Evolutionary conservation across 1,284 basidiomycete species (phyloP), one percentile per base, ranked within the genome.

Genomic region (Cryptococcus floricola): DNA sequence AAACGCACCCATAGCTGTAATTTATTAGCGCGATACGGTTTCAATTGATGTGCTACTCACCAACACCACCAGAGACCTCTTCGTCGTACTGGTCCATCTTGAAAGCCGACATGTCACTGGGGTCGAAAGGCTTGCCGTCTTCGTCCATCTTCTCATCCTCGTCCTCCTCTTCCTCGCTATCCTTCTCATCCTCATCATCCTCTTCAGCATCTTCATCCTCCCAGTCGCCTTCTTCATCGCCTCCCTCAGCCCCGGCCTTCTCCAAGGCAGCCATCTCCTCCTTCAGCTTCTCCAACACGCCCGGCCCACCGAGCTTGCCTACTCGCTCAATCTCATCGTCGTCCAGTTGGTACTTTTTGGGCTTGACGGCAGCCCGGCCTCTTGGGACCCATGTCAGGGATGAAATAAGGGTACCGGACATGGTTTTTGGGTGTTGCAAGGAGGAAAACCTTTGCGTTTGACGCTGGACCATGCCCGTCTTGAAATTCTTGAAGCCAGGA

Each of bases 21-120:
- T 18, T 9, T 19, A 38, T 48, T n/a, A 48, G n/a, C 25, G 3
- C 18, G 7, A 46, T 7, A 13, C 45, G 7, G 0, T 3, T 13
- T 28, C 2, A 5, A 25, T n/a, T 4, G 38, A 9, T 18, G 41
- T 25, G 27, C 18, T 13, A 76, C 78, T 78, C 60, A 84, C 88
- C 82, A 42, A 82, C 80, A 54, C 84, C 73, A 44, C 66, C 79
- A 56, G 80, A 82, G 44, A 83, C 83, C 66, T 97, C 92, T 45
- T 97, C 81, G 71, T 96, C 96, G 70, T 98, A 99, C 44, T 88
- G 85, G 71, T 98, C 94, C 60, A 98, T 78, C 63, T 95, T 88
- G 78, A 97, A 99, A 61, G 91, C 81, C 0, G 87, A 84, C n/a
- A 99, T 78, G 75, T 93, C 92, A 62, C 92, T 87, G 2, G 81